phyloP scores from a whole-genome alignment of 2,329 filamentous ascomycete genomes.

The Aspergillus aculeatinus region DNA sequence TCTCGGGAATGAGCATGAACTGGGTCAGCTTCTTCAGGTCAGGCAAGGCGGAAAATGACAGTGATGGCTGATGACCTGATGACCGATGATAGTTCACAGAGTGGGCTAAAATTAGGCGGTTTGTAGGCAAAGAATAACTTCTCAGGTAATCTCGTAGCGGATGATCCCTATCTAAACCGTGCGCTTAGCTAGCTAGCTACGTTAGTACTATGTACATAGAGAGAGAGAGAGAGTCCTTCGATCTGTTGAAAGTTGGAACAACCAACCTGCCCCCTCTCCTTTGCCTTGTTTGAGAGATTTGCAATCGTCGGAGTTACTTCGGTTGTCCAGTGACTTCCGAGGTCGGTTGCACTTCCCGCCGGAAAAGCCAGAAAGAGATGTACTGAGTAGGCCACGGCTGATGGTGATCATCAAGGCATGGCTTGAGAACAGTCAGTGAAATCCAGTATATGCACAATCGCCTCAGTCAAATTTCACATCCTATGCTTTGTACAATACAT shows the following conservation, averaged over 20 bases:
- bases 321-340: not conserved
- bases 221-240: no score
- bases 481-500: not conserved
- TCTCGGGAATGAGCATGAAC: not conserved
- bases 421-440: no score
- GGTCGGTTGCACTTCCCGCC: not conserved
- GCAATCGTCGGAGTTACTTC: not conserved
- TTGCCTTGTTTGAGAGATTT: not conserved
- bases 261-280: not conserved
- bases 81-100: not conserved
- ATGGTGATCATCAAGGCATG: not conserved
- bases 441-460: not conserved
- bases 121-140: not conserved
- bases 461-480: not conserved
- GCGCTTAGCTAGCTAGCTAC: no score
- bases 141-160: constrained; percentile 3
- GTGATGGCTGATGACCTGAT: not conserved
- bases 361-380: no score
- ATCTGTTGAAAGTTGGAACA: no score
- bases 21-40: not conserved
- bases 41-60: not conserved
- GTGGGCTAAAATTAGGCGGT: not conserved
- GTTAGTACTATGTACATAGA: no score
- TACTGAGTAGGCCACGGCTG: no score
- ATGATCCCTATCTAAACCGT: not conserved